Evolutionary conservation across 129 eudicot genomes (phyloP), one percentile per base, ranked within the genome.

Genomic region (Deinandra increscens): DNA sequence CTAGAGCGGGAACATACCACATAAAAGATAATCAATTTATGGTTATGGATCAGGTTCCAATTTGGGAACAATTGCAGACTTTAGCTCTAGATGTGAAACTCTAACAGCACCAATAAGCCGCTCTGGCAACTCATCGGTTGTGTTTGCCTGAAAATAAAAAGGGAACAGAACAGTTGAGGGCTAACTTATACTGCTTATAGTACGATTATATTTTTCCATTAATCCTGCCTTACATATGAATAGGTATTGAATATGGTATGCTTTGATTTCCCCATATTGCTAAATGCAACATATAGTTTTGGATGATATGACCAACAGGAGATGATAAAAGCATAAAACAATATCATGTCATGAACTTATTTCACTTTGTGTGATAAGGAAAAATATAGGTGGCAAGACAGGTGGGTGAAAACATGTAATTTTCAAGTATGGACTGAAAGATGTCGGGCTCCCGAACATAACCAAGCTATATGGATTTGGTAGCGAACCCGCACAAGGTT

Each of bases 71-170:
- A 86, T 79, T 10, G 98, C 98, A 20, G 98, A 83, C n/a, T 86
- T 81, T 59, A 93, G 77, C 77, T 89, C 98, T 64, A 93, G 75
- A 78, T 92, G 98, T 54, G 96, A 93, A 77, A 85, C 88, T 71
- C 98, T 84, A 43, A 93, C 98, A 12, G 96, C 98, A 61, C 98
- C 91, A 12, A 93, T 74, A 58, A 93, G 81, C 68, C 88, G 87
- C 86, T 93, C 98, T 38, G 96, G 98, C 82, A 93, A 87, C 76
- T 93, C 98, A 59, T 86, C 96, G 0, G 84, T 63, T 14, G 86
- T 84, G 79, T 93, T 93, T 59, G 89, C 98, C 98, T 93, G 86
- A 37, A 22, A 60, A 2, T 38, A 62, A 49, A 26, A 6, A n/a
- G 20, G 41, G n/a, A 61, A 63, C n/a, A 5, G 19, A 44, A 60